A percentile compares a stretch with the other conserved stretches of the same genome.
These are phyloP conservation scores for Yamagishiella unicocca DNA, from an alignment of 139 green algal genomes.

Conservation along the genomic window DNA sequence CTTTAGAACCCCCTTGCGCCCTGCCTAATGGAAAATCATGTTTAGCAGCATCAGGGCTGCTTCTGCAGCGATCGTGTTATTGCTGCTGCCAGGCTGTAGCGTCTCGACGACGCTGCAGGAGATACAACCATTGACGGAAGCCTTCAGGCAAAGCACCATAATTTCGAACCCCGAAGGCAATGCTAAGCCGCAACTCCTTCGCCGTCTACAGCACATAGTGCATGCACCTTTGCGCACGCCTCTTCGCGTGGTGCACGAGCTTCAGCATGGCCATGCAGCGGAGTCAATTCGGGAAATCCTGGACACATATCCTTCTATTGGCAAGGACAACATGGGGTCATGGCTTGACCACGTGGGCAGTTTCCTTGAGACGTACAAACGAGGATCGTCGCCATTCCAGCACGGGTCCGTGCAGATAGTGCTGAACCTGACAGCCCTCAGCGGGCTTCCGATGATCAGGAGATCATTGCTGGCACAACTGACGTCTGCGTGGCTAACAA, in stretches of 20 bases:
- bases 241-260: neutral
- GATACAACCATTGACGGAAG: too few relatives aligned
- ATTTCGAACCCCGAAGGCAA: neutral
- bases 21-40: neutral
- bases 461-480: neutral
- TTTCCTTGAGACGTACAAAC: neutral
- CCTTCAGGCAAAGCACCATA: neutral
- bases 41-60: neutral
- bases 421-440: neutral
- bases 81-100: too few relatives aligned
- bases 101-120: too few relatives aligned
- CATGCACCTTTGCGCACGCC: neutral
- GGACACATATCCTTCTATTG: neutral
- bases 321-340: neutral
- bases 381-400: neutral
- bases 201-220: neutral
- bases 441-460: slow-evolving; percentile 8
- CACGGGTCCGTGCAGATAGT: neutral
- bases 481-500: neutral
- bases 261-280: neutral
- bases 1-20: too few relatives aligned
- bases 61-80: too few relatives aligned
- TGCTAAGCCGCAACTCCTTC: neutral
- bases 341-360: neutral
- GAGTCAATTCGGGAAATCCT: neutral